Base-by-base conservation (phyloP, 73 alveolate genomes). In the Tetrahymena borealis region DNA sequence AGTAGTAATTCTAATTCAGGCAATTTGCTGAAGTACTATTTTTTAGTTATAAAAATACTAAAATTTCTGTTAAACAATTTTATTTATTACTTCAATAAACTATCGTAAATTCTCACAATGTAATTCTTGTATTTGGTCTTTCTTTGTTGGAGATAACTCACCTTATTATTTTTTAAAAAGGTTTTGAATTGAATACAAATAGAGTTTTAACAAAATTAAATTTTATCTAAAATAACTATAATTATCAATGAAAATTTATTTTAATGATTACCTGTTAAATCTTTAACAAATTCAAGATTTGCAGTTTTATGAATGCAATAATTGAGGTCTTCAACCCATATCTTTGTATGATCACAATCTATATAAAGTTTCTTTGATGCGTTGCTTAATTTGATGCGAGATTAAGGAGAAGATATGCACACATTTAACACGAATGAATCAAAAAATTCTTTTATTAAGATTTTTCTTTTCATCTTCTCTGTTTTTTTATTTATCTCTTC, bases 231-330 rank as follows among this genome's bases (percentile, higher is more conserved):
- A 15, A 15, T 40, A 40, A 40, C 11, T 15, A 15, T 40, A 8
- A 15, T 8, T 40, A 8, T 7, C 20, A 15, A 15, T 4, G 5
- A 3, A 15, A 12, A 8, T 15, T 40, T 4, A 40, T 4, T 40
- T 40, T n/a, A 6, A 7, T 42, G 38, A 28, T 40, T 78, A 20
- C 36, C 39, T 15, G 95, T 91, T 38, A 92, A 92, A 12, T 91
- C 95, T 18, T 92, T 77, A 0, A 92, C 90, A 38, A 92, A 92
- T 78, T 92, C 95, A 78, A 92, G 90, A 78, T 92, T 78, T 5
- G 95, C 95, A n/a, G 95, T 91, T 78, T 92, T 92, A 38, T 92
- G 95, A 18, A 92, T 92, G 78, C 95, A 92, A n/a, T 78, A 91
- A 1, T 36, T 60, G 15, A 78, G 78, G 24, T 92, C 39, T 78